Conservation (phyloP, 2,329 filamentous ascomycete species). For the Beauveria australis region DNA sequence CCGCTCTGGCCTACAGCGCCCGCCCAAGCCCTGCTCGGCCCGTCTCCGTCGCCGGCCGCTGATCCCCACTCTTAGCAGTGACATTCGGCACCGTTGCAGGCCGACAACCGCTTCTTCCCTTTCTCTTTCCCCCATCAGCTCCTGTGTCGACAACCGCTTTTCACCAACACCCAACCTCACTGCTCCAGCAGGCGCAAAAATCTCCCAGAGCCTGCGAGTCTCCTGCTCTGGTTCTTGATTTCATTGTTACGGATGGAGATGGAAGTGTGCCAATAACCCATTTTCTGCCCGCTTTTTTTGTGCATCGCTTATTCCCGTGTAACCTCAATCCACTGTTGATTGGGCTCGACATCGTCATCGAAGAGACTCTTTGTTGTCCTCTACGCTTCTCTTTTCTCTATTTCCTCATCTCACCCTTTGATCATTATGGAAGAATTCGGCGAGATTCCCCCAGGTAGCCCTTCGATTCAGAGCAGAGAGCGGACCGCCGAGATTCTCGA, state of each 20-base stretch:
- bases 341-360: background rate
- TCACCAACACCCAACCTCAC: background rate
- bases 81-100: background rate
- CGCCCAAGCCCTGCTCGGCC: background rate
- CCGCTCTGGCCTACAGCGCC: background rate
- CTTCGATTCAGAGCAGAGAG: conserved; percentile 20
- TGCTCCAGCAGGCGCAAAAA: background rate
- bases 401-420: background rate
- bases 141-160: too few relatives aligned
- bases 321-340: background rate
- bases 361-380: background rate
- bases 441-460: conserved; percentile 18
- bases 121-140: background rate
- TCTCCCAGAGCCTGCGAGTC: background rate
- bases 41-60: conserved; percentile 8
- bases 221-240: background rate
- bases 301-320: background rate
- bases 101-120: background rate
- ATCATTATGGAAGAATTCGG: conserved; percentile 21
- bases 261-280: background rate
- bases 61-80: conserved; percentile 1
- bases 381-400: background rate
- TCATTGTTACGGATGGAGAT: background rate
- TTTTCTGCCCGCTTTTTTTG: background rate
- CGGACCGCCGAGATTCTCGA: conserved; percentile 30